Conservation (phyloP, 106 monocot genomes). For the Acanthochlamys bracteata region DNA sequence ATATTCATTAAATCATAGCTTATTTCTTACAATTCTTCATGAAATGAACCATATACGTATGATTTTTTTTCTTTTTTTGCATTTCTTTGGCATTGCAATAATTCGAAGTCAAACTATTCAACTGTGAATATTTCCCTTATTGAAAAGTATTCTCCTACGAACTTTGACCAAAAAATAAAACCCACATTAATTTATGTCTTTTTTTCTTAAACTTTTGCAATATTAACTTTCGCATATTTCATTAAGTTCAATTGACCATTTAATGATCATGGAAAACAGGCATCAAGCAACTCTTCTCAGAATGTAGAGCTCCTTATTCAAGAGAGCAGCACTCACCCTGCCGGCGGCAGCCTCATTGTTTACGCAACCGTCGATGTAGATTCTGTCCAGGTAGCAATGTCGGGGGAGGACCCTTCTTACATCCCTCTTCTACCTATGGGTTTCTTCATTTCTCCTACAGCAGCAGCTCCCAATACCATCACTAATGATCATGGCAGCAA, state of each 20-base stretch:
- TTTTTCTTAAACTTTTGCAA: too few species aligned
- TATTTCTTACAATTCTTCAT: too few species aligned
- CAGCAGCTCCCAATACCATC: background rate
- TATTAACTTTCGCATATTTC: too few species aligned
- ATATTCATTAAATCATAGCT: too few species aligned
- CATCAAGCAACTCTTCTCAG: constrained; percentile 88
- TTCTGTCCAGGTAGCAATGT: constrained; percentile 73
- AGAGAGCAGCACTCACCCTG: constrained; percentile 90
- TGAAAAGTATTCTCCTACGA: too few species aligned
- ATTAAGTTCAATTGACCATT: background rate
- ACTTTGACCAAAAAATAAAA: too few species aligned
- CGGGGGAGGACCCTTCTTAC: constrained; percentile 80
- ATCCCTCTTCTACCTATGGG: constrained; percentile 89
- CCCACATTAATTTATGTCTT: too few species aligned
- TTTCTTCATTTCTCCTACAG: constrained; percentile 46
- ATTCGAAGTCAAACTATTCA: too few species aligned
- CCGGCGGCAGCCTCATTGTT: constrained; percentile 78
- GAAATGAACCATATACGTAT: too few species aligned
- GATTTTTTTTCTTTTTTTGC: too few species aligned
- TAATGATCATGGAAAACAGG: constrained; percentile 19
- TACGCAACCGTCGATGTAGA: constrained; percentile 70
- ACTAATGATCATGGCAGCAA: background rate
- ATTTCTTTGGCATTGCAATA: too few species aligned
- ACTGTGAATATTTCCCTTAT: too few species aligned
- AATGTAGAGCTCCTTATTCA: constrained; percentile 94